These are phyloP conservation scores for Xylariales sp. DNA, from an alignment of 2,329 filamentous ascomycete genomes.

Conservation along the genomic window DNA sequence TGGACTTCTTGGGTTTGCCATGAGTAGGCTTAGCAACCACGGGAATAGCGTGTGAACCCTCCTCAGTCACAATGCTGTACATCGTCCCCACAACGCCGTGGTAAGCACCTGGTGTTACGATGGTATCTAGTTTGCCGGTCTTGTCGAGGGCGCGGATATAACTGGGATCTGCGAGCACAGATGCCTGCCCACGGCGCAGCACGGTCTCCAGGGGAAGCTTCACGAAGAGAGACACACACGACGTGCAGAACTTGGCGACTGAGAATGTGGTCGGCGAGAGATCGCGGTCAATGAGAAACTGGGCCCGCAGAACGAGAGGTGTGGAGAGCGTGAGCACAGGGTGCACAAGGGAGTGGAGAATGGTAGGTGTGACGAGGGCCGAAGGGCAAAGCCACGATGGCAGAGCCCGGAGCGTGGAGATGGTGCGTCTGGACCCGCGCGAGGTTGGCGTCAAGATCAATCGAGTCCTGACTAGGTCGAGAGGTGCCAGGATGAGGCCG, in stretches of 20 bases:
- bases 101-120: conserved; percentile 78
- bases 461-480: conserved; percentile 86
- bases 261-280: conserved; percentile 79
- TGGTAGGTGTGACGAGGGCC: conserved; percentile 72
- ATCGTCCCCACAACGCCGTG: conserved; percentile 87
- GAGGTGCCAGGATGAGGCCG: conserved; percentile 75
- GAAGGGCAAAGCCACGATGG: conserved; percentile 72
- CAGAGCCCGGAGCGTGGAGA: conserved; percentile 72
- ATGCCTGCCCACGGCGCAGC: conserved; percentile 80
- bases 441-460: conserved; percentile 81
- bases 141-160: conserved; percentile 46
- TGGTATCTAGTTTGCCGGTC: conserved; percentile 56
- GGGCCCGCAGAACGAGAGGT: conserved; percentile 80
- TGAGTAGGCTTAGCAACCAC: conserved; percentile 23
- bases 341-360: conserved; percentile 81
- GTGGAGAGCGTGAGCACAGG: conserved; percentile 78
- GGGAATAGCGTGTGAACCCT: conserved; percentile 59
- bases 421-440: conserved; percentile 69
- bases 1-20: conserved; percentile 20
- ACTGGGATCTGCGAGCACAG: conserved; percentile 55
- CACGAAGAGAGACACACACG: conserved; percentile 74
- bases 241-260: conserved; percentile 75
- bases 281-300: conserved; percentile 77
- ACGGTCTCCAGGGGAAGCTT: conserved; percentile 91
- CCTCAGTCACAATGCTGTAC: conserved; percentile 79